phyloP scores from a whole-genome alignment of 495 filamentous ascomycete genomes.

The Daldinia grandis region DNA sequence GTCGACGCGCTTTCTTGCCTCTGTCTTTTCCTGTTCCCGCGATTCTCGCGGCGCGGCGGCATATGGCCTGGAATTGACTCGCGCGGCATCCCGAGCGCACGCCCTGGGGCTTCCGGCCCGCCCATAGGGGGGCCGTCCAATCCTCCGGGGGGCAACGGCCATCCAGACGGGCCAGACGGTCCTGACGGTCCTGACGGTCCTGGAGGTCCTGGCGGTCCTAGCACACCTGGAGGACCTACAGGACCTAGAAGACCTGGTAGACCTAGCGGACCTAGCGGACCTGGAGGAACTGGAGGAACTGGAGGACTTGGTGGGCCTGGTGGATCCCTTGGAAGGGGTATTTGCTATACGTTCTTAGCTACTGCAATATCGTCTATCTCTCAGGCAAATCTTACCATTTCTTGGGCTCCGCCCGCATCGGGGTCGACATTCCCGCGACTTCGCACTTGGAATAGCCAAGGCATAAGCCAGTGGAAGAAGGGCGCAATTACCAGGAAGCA shows the following conservation, averaged over 20 bases:
- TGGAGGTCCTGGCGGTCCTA: no score
- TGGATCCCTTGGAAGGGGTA: background rate
- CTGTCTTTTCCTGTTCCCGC: background rate
- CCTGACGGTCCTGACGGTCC: background rate
- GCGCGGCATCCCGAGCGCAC: background rate
- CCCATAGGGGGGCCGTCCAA: background rate
- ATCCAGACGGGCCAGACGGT: background rate
- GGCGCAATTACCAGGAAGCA: slow-evolving; percentile 26
- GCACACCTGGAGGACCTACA: no score
- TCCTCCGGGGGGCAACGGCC: background rate
- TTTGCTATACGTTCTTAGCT: slow-evolving; percentile 9
- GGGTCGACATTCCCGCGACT: background rate
- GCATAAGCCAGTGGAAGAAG: slow-evolving; percentile 28
- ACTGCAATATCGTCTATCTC: background rate
- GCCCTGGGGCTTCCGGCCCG: background rate
- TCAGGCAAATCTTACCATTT: slow-evolving; percentile 13
- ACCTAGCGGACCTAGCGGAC: no score
- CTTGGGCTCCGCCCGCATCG: background rate
- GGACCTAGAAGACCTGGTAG: no score
- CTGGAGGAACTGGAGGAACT: no score
- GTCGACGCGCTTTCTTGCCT: background rate
- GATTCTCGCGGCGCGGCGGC: background rate
- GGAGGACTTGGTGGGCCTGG: background rate
- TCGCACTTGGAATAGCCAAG: slow-evolving; percentile 19
- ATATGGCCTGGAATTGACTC: background rate